A percentile compares a stretch with the other conserved stretches of the same genome.
These are phyloP conservation scores for Schizosaccharomyces versatilis DNA, from an alignment of 1,139 yeast genomes.

Conservation along the genomic window DNA sequence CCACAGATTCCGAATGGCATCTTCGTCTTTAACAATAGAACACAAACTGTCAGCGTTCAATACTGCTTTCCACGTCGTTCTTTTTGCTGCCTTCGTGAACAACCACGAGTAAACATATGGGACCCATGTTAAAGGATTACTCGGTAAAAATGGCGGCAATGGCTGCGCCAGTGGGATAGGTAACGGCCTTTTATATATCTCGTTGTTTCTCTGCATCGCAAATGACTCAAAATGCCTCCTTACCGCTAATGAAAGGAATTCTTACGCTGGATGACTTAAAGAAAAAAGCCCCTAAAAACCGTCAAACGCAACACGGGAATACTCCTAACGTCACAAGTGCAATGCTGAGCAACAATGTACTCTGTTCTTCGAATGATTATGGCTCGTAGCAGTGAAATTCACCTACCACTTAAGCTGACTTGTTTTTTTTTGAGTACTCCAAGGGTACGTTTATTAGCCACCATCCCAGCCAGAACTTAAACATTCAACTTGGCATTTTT, in stretches of 20 bases:
- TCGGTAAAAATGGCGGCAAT: conserved; percentile 21
- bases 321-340: too few species aligned
- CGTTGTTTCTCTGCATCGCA: background rate
- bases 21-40: conserved; percentile 21
- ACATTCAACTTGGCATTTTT: too few species aligned
- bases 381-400: too few species aligned
- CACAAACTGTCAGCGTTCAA: conserved; percentile 19
- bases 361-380: too few species aligned
- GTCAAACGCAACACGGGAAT: conserved; percentile 38
- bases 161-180: conserved; percentile 26
- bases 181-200: conserved; percentile 21
- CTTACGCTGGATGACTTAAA: conserved; percentile 98
- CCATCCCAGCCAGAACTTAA: too few species aligned
- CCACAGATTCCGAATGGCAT: conserved; percentile 48
- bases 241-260: conserved; percentile 31
- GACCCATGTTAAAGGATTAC: conserved; percentile 21
- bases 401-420: too few species aligned
- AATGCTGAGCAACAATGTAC: too few species aligned
- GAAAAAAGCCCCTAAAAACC: conserved; percentile 96
- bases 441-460: too few species aligned
- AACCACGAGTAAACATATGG: conserved; percentile 19
- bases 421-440: too few species aligned
- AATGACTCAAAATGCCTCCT: background rate
- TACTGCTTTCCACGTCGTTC: conserved; percentile 15
- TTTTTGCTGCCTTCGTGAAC: conserved; percentile 15